phyloP scores from a whole-genome alignment of 768 basidiomycete species.

The Cystobasidium tubakii region DNA sequence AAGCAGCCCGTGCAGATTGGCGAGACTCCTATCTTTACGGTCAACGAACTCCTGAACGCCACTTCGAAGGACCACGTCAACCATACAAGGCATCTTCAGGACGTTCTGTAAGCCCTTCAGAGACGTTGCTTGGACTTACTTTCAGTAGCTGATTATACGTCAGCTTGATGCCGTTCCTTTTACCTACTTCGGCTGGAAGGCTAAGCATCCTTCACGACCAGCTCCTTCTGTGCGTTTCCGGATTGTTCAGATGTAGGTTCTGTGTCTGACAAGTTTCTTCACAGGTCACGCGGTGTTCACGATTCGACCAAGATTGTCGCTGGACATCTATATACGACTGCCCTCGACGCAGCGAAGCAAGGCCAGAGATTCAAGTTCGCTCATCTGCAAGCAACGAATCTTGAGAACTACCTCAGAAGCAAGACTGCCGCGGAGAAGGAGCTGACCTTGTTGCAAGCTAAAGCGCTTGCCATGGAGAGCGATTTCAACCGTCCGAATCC shows the following conservation, averaged over 20 bases:
- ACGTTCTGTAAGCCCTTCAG: background rate
- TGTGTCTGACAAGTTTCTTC: background rate
- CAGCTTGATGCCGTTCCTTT: slow-evolving; percentile 14
- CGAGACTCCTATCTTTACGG: background rate
- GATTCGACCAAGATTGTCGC: background rate
- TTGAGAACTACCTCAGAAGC: background rate
- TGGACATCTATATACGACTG: slow-evolving; percentile 15
- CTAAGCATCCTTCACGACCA: background rate
- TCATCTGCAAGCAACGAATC: background rate
- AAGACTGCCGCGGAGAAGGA: no score
- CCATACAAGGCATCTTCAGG: background rate
- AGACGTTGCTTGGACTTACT: background rate
- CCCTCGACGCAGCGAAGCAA: slow-evolving; percentile 26
- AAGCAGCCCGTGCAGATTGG: background rate
- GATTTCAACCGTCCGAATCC: no score
- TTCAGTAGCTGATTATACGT: background rate
- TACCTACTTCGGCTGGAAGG: background rate
- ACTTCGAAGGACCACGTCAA: no score
- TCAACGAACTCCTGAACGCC: background rate
- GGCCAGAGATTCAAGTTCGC: background rate
- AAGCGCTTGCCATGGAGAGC: no score
- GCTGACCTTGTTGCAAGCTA: no score
- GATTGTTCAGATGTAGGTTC: no score
- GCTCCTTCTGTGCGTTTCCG: background rate
- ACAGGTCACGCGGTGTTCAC: background rate